Conservation (phyloP, 768 basidiomycete genomes). For the Pleurotus cornucopiae region DNA sequence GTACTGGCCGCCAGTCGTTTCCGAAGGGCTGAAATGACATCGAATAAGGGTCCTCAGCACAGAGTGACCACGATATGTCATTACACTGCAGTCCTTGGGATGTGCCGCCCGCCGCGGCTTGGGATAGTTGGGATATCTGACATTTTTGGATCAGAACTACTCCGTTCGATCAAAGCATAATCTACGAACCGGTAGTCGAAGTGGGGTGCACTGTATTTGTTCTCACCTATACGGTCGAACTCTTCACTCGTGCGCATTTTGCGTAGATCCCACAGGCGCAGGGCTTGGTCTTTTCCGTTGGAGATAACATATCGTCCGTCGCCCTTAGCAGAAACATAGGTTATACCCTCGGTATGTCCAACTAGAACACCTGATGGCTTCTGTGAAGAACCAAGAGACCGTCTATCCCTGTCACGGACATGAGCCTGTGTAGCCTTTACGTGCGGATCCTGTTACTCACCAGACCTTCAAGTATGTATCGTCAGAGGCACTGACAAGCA, state of each 20-base stretch:
- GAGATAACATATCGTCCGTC: constrained; percentile 95
- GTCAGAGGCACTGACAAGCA: constrained; percentile 93
- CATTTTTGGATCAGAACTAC: neutral
- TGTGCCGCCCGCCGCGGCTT: constrained; percentile 61
- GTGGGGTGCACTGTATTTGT: constrained; percentile 49
- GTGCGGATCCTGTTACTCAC: constrained; percentile 52
- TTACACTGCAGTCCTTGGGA: constrained; percentile 88
- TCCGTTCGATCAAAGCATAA: neutral
- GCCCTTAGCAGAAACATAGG: constrained; percentile 92
- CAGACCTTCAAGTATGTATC: constrained; percentile 95
- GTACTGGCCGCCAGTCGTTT: constrained; percentile 90
- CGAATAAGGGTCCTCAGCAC: constrained; percentile 91
- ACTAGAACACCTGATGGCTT: constrained; percentile 92
- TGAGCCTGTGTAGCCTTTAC: constrained; percentile 31
- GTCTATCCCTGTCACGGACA: constrained; percentile 43
- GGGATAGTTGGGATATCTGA: constrained; percentile 63
- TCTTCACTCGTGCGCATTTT: constrained; percentile 81
- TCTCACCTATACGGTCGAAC: constrained; percentile 48
- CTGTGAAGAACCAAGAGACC: constrained; percentile 46
- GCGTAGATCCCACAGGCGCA: constrained; percentile 90
- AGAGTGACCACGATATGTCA: constrained; percentile 91
- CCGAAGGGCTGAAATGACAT: constrained; percentile 91
- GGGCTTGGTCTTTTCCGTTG: constrained; percentile 93
- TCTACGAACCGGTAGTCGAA: constrained; percentile 81
- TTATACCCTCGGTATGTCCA: constrained; percentile 95